phyloP scores from a whole-genome alignment of 495 filamentous ascomycete species.

The Podospora appendiculata region DNA sequence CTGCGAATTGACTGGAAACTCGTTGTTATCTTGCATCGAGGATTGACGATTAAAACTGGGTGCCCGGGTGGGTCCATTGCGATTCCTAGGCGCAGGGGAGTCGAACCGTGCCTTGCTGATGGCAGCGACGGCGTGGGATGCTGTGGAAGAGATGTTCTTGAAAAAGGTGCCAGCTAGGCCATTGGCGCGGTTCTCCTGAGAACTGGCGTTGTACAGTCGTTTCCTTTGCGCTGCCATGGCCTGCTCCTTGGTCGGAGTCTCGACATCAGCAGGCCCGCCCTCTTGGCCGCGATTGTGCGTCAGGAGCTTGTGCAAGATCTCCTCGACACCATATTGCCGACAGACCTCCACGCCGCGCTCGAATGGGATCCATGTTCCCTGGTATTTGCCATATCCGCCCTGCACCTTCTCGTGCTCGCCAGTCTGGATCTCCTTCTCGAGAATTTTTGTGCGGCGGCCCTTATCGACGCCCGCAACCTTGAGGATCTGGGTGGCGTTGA shows the following conservation, averaged over 20 bases:
- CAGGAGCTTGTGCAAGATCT: constrained; percentile 72
- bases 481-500: constrained; percentile 93
- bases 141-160: constrained; percentile 88
- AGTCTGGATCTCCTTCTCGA: constrained; percentile 94
- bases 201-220: constrained; percentile 70
- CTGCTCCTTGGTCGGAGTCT: constrained; percentile 98
- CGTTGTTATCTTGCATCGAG: constrained; percentile 53
- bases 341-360: constrained; percentile 86
- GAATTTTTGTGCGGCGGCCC: constrained; percentile 90
- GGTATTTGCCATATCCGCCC: constrained; percentile 96
- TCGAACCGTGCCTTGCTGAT: constrained; percentile 94
- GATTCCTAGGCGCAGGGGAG: constrained; percentile 65
- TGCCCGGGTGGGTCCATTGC: constrained; percentile 35
- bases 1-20: constrained; percentile 39
- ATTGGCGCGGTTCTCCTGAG: constrained; percentile 55
- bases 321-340: constrained; percentile 87
- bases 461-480: constrained; percentile 97
- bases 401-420: constrained; percentile 98
- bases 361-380: constrained; percentile 96
- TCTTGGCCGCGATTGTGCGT: constrained; percentile 83
- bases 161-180: constrained; percentile 81
- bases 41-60: constrained; percentile 48
- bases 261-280: constrained; percentile 56
- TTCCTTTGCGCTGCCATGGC: constrained; percentile 97
- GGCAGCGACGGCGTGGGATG: constrained; percentile 84